A percentile compares a stretch with the other conserved stretches of the same genome.
phyloP scores from a whole-genome alignment of 371 early-diverging fungal genomes.

The Batkoa obscura region DNA sequence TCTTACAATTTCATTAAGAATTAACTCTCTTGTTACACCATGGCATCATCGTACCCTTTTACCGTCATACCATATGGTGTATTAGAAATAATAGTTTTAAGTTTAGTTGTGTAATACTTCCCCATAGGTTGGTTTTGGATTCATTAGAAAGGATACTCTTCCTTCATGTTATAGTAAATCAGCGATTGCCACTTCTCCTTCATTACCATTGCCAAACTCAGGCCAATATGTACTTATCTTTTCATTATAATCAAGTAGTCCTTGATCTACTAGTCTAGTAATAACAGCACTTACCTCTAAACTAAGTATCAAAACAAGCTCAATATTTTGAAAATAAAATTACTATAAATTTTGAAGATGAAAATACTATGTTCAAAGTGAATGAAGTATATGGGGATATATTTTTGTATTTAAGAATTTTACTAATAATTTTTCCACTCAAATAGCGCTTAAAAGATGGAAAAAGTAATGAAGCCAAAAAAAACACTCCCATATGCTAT shows the following conservation, averaged over 20 bases:
- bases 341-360: slow-evolving; percentile 30
- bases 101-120: slow-evolving; percentile 9
- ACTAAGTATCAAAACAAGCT: not conserved
- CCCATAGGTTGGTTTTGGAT: slow-evolving; percentile 15
- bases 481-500: not conserved
- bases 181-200: slow-evolving; percentile 40
- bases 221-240: slow-evolving; percentile 45
- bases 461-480: no score
- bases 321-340: not conserved
- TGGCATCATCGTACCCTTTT: slow-evolving; percentile 31
- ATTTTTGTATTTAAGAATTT: no score
- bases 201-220: slow-evolving; percentile 48
- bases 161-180: slow-evolving; percentile 40
- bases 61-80: slow-evolving; percentile 46
- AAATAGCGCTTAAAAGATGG: no score
- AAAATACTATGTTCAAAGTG: slow-evolving; percentile 44
- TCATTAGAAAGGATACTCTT: slow-evolving; percentile 34
- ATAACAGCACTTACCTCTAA: slow-evolving; percentile 17
- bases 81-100: slow-evolving; percentile 22
- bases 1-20: slow-evolving; percentile 42
- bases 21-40: slow-evolving; percentile 46
- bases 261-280: slow-evolving; percentile 35
- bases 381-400: slow-evolving; percentile 19
- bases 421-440: no score
- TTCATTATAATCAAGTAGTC: slow-evolving; percentile 28